Evolutionary conservation across 2,329 filamentous ascomycete species (phyloP), one percentile per base, ranked within the genome.

Genomic region (Aspergillus sp.): DNA sequence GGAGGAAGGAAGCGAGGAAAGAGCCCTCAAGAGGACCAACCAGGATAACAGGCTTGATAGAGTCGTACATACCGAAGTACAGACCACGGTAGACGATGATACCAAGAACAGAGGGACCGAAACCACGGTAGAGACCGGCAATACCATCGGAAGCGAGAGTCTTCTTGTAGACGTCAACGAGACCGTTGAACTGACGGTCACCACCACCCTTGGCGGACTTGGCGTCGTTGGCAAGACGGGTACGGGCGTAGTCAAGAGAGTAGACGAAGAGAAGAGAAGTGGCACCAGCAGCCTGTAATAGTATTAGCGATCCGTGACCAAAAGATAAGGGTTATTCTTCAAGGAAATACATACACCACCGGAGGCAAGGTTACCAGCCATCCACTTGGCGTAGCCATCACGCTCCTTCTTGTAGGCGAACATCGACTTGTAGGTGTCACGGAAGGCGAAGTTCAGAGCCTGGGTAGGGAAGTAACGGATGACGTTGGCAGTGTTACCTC

Each of bases 11-110:
- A 80, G 95, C 95, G 76, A 99, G 85, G 93, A 99, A 99, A 91
- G 93, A 97, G 85, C 93, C 93, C 84, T 92, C 87, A 74, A 99
- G 91, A 80, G 79, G 65, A 79, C 95, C 95, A 79, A 89, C 87
- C 69, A 99, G 91, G 82, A 98, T 81, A 77, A 98, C 91, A 73
- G 95, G 95, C 92, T 99, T 99, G 87, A 99, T 89, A 73, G 95
- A 99, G 86, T 99, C 95, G 92, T 99, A 99, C 90, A 99, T 90
- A 80, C 95, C 95, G 90, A 99, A 99, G 93, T 99, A 99, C 75
- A 99, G 92, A 97, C 95, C 95, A 91, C 95, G 95, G 91, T 99
- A 99, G 84, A 99, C 95, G 75, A 99, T 82, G 82, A 99, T 99
- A 89, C 95, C 95, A 82, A 90, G 87, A 77, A 99, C 95, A 77